Evolutionary conservation across 345 rosid genomes (phyloP).

Genomic region (Syzygium jambos): DNA sequence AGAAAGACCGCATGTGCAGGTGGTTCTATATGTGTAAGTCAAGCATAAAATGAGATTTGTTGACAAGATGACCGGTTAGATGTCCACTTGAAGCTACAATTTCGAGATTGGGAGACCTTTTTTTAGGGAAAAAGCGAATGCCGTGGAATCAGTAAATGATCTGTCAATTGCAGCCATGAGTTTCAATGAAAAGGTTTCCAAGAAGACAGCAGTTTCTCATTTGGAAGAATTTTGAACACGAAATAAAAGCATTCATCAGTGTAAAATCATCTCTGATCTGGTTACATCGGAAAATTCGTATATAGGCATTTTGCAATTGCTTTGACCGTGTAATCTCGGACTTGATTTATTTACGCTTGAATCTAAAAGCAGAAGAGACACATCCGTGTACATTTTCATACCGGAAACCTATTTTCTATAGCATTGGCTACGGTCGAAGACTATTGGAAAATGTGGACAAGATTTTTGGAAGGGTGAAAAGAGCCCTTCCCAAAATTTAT

Average conservation of each 20-base stretch:
- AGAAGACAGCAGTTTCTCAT: neutral
- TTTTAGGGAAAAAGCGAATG: too few species aligned
- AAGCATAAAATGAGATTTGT: too few species aligned
- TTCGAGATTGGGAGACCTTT: accelerated
- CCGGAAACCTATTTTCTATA: neutral
- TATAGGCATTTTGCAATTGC: neutral
- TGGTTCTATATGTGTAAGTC: neutral
- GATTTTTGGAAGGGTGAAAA: neutral
- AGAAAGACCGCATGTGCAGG: neutral
- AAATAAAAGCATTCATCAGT: too few species aligned
- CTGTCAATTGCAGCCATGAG: neutral
- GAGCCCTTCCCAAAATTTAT: neutral
- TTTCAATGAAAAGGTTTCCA: neutral
- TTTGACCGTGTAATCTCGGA: neutral
- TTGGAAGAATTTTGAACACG: neutral
- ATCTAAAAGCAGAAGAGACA: neutral
- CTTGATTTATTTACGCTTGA: neutral
- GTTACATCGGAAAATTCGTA: neutral
- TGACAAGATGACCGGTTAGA: neutral
- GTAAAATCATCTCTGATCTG: neutral
- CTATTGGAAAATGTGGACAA: neutral
- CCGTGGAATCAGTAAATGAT: neutral
- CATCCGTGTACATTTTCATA: neutral
- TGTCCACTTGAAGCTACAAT: neutral
- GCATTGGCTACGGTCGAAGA: neutral